Evolutionary conservation across 192 early-diverging fungal genomes (phyloP).

Genomic region (Umbelopsis vinacea): DNA sequence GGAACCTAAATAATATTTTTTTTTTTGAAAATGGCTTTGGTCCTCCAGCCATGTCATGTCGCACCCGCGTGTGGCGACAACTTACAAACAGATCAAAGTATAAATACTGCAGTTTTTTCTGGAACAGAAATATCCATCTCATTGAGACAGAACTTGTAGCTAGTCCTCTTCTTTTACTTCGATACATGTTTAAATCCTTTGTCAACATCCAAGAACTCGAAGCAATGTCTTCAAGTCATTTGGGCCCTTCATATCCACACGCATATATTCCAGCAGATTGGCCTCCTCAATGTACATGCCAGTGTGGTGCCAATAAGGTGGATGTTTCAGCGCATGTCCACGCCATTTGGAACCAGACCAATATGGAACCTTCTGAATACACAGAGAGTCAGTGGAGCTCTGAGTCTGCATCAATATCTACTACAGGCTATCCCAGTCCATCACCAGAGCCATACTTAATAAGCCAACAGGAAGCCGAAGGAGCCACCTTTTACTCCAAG

Average conservation of each 20-base stretch:
- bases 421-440: conserved; percentile 4
- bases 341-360: neutral
- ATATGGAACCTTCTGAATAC: neutral
- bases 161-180: neutral
- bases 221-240: neutral
- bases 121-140: no score
- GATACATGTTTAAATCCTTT: conserved; percentile 9
- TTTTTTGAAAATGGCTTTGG: no score
- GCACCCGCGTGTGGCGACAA: no score
- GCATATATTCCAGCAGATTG: neutral
- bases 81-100: no score
- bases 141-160: neutral
- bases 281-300: conserved; percentile 4
- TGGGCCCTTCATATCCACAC: neutral
- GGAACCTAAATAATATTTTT: no score
- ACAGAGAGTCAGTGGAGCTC: neutral
- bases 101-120: no score
- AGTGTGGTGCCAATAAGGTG: neutral
- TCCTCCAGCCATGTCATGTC: no score
- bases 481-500: neutral
- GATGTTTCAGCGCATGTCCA: neutral
- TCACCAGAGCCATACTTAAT: neutral
- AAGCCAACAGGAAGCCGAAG: neutral
- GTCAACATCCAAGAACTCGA: conserved; percentile 14
- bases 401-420: neutral